A percentile compares a stretch with the other conserved stretches of the same genome.
phyloP scores from a whole-genome alignment of 805 yeast species.

The Candida piceae region DNA sequence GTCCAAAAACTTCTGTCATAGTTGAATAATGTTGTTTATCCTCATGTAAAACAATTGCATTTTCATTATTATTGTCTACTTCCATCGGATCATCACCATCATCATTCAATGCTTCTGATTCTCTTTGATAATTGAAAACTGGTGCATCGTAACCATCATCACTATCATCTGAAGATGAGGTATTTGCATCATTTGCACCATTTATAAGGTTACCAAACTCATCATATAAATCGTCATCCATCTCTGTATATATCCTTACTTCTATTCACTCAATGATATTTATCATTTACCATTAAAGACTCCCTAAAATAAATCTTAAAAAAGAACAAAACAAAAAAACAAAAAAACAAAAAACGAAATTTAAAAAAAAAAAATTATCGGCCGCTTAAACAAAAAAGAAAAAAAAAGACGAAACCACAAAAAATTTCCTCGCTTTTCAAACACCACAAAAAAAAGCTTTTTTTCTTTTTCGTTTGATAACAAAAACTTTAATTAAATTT shows the following conservation, averaged over 20 bases:
- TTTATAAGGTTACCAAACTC: conserved; percentile 75
- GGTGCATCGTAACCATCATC: conserved; percentile 5
- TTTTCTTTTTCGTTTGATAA: no score
- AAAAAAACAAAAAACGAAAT: no score
- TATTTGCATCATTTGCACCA: conserved; percentile 42
- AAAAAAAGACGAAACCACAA: no score
- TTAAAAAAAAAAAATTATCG: no score
- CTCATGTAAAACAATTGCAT: conserved; percentile 36
- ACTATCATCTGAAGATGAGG: conserved; percentile 21
- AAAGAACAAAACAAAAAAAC: no score
- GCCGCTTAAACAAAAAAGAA: no score
- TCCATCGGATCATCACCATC: conserved; percentile 14
- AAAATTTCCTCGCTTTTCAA: no score
- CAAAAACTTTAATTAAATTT: no score
- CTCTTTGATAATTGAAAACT: conserved; percentile 3
- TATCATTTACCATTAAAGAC: no score
- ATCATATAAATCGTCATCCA: conserved; percentile 70
- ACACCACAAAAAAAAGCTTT: no score
- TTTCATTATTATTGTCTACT: conserved; percentile 5
- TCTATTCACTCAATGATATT: no score
- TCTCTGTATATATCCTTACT: conserved; percentile 11
- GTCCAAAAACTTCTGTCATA: conserved; percentile 46
- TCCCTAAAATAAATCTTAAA: no score
- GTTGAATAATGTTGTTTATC: conserved; percentile 40
- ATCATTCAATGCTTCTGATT: conserved; percentile 17